Evolutionary conservation across 345 rosid species (phyloP).

Genomic region (Eucalyptus pauciflora): DNA sequence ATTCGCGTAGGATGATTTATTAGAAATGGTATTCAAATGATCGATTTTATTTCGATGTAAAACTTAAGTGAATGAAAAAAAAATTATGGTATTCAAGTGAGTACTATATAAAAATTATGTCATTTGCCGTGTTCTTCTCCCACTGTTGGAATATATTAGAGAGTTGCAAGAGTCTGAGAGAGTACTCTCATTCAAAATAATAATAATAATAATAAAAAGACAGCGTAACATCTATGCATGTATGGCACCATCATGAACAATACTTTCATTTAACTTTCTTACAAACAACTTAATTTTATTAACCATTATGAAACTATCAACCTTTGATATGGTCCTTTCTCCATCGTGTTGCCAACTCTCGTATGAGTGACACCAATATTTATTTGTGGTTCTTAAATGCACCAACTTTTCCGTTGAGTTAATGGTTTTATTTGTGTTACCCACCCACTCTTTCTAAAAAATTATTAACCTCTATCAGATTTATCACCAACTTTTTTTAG

Average conservation of each 20-base stretch:
- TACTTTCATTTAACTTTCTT: not conserved
- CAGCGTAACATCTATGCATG: not conserved
- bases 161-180: not conserved
- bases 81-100: no score
- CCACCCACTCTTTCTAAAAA: not conserved
- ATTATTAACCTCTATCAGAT: not conserved
- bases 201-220: no score
- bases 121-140: no score
- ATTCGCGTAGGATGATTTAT: no score
- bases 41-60: no score
- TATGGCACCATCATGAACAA: not conserved
- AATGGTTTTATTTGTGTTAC: not conserved
- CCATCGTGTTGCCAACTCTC: not conserved
- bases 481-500: not conserved
- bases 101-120: no score
- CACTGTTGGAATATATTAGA: not conserved
- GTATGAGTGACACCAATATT: not conserved
- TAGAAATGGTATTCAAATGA: no score
- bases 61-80: no score
- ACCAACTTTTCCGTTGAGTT: not conserved
- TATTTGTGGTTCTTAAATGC: not conserved
- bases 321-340: not conserved
- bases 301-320: not conserved
- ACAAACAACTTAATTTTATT: not conserved
- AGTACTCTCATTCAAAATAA: not conserved